Base-by-base conservation (phyloP, 345 rosid genomes). In the Dimocarpus longan region DNA sequence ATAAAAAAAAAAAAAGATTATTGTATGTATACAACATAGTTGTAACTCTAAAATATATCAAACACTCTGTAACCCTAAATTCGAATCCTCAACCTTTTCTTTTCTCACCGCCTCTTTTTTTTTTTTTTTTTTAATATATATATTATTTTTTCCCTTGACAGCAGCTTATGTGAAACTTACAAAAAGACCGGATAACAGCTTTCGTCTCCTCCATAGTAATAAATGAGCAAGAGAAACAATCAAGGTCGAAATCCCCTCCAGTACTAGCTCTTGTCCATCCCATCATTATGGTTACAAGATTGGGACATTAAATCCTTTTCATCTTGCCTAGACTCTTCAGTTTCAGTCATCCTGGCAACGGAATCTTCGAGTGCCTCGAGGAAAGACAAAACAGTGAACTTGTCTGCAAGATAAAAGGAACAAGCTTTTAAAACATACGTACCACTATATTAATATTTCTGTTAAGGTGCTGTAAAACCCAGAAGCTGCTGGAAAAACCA, bases 331-430 rank as follows among this genome's bases (percentile, higher is more conserved):
- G 86, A 71, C 54, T 81, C 89, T 22, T 85, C 92, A 0, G 82
- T 57, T 69, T 82, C 86, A 0, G 80, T 43, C 42, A 62, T 67
- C 60, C 71, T 72, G 21, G 87, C 82, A 76, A 92, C 95, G 0
- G 99, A 91, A 80, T 94, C 99, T 82, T 96, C 97, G 11, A 96
- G 97, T 37, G 98, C 99, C 89, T 96, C 99, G 0, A 96, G 98
- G 82, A 96, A 96, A 52, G 98, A 96, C 54, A 75, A 43, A 46
- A 96, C 98, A 2, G 95, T 92, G 84, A 91, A 90, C 79, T 91
- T 96, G 81, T 91, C 99, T 95, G 93, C 93, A 84, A 70, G 8
- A 62, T n/a, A 59, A 77, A 77, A 66, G 12, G 63, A 8, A 8
- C 15, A 43, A 43, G 32, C 57, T 74, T 56, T 57, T 43, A 2